Evolutionary conservation across 352 stramenopile species (phyloP).

Genomic region (Globisporangium radiosum): DNA sequence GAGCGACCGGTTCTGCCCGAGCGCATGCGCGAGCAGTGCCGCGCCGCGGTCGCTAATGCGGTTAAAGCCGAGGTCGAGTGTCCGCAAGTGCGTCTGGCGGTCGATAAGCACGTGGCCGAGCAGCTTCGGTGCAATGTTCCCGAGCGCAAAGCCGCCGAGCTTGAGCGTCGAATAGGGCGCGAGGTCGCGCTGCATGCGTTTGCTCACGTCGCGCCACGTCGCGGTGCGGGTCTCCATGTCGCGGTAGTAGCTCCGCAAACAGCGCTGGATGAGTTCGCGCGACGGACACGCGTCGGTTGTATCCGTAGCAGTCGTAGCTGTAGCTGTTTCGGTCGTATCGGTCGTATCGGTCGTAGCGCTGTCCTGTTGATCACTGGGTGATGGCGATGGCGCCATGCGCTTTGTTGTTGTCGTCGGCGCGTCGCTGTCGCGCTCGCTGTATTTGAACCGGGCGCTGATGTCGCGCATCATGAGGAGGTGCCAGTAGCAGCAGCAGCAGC

Average conservation of each 20-base stretch:
- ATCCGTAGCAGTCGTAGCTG: background rate
- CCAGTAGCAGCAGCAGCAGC: background rate
- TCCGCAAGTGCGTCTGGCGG: constrained; percentile 30
- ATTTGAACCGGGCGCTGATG: constrained; percentile 69
- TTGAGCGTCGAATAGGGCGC: constrained; percentile 62
- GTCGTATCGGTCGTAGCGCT: background rate
- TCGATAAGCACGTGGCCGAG: constrained; percentile 46
- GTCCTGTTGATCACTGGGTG: background rate
- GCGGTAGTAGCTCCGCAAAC: constrained; percentile 47
- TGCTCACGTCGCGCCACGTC: constrained; percentile 28
- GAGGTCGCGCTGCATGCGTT: constrained; percentile 48
- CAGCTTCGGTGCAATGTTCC: constrained; percentile 52
- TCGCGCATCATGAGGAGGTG: constrained; percentile 39
- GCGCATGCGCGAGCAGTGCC: constrained; percentile 39
- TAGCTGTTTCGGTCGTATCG: background rate
- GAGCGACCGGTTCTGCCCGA: constrained; percentile 58
- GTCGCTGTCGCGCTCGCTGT: constrained; percentile 31
- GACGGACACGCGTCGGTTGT: constrained; percentile 23
- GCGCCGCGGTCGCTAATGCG: constrained; percentile 68
- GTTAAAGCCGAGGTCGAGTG: constrained; percentile 78
- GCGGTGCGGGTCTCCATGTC: constrained; percentile 24
- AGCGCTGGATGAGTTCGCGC: constrained; percentile 58
- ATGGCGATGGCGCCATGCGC: background rate
- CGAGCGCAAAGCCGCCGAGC: constrained; percentile 72
- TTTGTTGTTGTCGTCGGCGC: background rate